Percentiles rank a stretch among this genome's conserved stretches.
Conservation (phyloP, 371 early-diverging fungal species). For the Chytridiales sp. region DNA sequence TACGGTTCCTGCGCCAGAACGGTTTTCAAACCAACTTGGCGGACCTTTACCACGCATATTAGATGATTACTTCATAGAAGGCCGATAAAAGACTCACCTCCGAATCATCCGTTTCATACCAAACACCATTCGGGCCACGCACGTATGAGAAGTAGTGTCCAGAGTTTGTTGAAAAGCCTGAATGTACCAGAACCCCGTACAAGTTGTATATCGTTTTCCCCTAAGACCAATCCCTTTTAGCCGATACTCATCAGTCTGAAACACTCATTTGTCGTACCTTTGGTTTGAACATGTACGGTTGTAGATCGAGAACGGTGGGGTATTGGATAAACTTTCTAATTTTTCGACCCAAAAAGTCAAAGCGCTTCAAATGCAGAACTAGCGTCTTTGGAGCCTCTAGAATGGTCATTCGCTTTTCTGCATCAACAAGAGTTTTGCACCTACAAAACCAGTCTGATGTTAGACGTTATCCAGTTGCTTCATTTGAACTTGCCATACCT, state of each 20-base stretch:
- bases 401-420: slow-evolving; percentile 77
- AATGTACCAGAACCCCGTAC: slow-evolving; percentile 76
- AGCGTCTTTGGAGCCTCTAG: slow-evolving; percentile 66
- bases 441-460: slow-evolving; percentile 32
- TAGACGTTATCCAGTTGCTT: slow-evolving; percentile 31
- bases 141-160: slow-evolving; percentile 85
- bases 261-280: background rate
- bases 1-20: slow-evolving; percentile 78
- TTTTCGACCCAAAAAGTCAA: slow-evolving; percentile 67
- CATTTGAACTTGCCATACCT: slow-evolving; percentile 24
- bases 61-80: slow-evolving; percentile 1
- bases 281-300: slow-evolving; percentile 31
- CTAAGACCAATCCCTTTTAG: background rate
- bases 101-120: slow-evolving; percentile 78
- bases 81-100: slow-evolving; percentile 50
- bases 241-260: background rate
- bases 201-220: slow-evolving; percentile 58
- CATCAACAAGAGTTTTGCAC: slow-evolving; percentile 70
- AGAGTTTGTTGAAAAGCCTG: slow-evolving; percentile 69
- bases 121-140: slow-evolving; percentile 62
- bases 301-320: slow-evolving; percentile 38
- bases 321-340: slow-evolving; percentile 55
- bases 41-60: slow-evolving; percentile 39
- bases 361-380: slow-evolving; percentile 76
- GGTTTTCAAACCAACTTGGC: slow-evolving; percentile 58